phyloP scores from a whole-genome alignment of 2,329 filamentous ascomycete species.

The Dactylellina haptotyla region DNA sequence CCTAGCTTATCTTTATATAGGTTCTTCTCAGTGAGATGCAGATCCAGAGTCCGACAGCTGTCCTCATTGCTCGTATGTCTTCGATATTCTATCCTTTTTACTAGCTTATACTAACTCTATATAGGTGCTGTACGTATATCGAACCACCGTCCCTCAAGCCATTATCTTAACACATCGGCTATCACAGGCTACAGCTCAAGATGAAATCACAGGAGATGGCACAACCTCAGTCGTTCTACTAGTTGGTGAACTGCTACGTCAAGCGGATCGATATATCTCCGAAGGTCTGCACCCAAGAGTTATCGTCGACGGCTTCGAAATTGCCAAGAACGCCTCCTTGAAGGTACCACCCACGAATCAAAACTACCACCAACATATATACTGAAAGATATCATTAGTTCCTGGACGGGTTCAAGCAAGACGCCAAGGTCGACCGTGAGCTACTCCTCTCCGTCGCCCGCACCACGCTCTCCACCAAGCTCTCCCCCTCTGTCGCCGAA shows the following conservation, averaged over 20 bases:
- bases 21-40: slow-evolving; percentile 76
- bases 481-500: slow-evolving; percentile 86
- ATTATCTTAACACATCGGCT: slow-evolving; percentile 65
- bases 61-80: slow-evolving; percentile 73
- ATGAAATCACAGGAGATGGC: slow-evolving; percentile 97
- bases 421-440: slow-evolving; percentile 88
- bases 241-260: slow-evolving; percentile 96
- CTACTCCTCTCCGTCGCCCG: slow-evolving; percentile 90
- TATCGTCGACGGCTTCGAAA: slow-evolving; percentile 96
- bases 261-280: slow-evolving; percentile 93
- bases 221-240: slow-evolving; percentile 95
- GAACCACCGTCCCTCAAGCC: slow-evolving; percentile 21
- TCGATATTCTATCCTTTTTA: not conserved
- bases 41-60: slow-evolving; percentile 98
- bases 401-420: slow-evolving; percentile 90
- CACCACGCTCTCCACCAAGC: slow-evolving; percentile 93
- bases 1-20: slow-evolving; percentile 62
- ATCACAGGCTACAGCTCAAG: slow-evolving; percentile 82
- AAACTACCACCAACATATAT: not conserved
- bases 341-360: slow-evolving; percentile 69
- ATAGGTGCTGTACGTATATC: slow-evolving; percentile 54
- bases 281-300: slow-evolving; percentile 97
- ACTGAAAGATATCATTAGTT: slow-evolving; percentile 69
- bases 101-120: not conserved
- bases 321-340: slow-evolving; percentile 90